Conservation (phyloP, 345 rosid species). For the Hibiscus trionum region DNA sequence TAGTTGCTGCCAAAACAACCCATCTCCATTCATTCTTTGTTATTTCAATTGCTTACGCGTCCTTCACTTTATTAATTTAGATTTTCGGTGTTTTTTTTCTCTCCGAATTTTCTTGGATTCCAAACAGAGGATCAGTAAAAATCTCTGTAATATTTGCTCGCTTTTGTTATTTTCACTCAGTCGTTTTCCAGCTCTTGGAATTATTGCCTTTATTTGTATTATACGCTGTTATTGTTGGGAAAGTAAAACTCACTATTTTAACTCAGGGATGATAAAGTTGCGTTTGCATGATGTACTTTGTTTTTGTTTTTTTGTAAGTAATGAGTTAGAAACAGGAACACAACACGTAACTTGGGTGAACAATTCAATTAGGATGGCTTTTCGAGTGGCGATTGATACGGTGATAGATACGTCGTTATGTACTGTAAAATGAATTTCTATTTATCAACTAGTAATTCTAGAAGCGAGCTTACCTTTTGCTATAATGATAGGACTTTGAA, state of each 20-base stretch:
- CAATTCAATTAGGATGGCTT: background rate
- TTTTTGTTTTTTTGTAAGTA: background rate
- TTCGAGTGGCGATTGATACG: background rate
- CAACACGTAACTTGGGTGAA: background rate
- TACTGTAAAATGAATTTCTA: background rate
- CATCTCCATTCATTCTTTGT: background rate
- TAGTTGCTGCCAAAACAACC: constrained; percentile 13
- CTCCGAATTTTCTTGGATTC: constrained; percentile 16
- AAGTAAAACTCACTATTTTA: background rate
- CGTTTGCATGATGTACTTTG: background rate
- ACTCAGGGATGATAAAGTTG: background rate
- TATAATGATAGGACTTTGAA: background rate
- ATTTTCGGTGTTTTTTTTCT: background rate
- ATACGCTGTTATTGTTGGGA: too few relatives aligned
- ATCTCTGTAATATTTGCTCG: background rate
- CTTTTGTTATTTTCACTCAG: background rate
- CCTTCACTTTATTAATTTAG: background rate
- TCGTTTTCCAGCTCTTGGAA: background rate
- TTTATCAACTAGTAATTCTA: background rate
- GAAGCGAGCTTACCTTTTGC: background rate
- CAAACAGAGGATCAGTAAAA: constrained; percentile 8
- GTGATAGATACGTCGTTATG: background rate
- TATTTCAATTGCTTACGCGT: background rate
- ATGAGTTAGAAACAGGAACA: background rate
- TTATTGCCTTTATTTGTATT: background rate